Conservation (phyloP, 2,329 filamentous ascomycete genomes). For the Stemphylium beticola region DNA sequence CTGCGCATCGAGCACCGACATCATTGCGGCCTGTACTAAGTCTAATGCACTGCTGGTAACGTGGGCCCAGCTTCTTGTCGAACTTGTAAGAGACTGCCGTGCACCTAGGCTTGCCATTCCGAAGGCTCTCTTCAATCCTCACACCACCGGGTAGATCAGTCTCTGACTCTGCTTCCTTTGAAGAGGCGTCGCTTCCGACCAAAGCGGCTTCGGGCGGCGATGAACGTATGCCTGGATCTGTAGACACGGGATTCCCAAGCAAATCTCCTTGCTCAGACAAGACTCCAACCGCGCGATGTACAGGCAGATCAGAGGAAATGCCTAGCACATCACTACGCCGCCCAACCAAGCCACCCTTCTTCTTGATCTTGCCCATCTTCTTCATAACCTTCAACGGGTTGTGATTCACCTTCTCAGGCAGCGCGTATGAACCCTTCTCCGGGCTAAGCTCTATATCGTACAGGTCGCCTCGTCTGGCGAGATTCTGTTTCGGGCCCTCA, state of each 20-base stretch:
- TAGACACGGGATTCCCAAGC: background rate
- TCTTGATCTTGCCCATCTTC: slow-evolving; percentile 6
- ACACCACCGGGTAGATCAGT: background rate
- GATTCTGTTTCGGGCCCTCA: slow-evolving; percentile 8
- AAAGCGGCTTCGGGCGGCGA: background rate
- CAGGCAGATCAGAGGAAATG: background rate
- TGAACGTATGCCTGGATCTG: background rate
- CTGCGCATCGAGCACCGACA: slow-evolving; percentile 2
- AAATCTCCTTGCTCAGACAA: background rate
- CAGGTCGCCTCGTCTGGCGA: slow-evolving; percentile 17
- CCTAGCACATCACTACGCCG: background rate
- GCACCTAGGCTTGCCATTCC: slow-evolving; percentile 11
- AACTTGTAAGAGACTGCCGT: slow-evolving; percentile 8
- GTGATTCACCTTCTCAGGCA: slow-evolving; percentile 14
- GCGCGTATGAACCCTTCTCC: slow-evolving; percentile 18
- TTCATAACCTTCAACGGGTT: slow-evolving; percentile 13
- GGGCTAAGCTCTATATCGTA: slow-evolving; percentile 32
- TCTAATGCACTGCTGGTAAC: slow-evolving; percentile 13
- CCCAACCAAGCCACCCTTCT: background rate
- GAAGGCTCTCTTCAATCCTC: background rate
- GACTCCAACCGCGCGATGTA: background rate
- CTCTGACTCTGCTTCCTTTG: background rate
- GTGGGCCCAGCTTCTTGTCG: background rate
- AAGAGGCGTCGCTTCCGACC: background rate
- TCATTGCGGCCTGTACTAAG: slow-evolving; percentile 1